Base-by-base conservation (phyloP, 805 yeast species). In the Metschnikowia bowlesiae region DNA sequence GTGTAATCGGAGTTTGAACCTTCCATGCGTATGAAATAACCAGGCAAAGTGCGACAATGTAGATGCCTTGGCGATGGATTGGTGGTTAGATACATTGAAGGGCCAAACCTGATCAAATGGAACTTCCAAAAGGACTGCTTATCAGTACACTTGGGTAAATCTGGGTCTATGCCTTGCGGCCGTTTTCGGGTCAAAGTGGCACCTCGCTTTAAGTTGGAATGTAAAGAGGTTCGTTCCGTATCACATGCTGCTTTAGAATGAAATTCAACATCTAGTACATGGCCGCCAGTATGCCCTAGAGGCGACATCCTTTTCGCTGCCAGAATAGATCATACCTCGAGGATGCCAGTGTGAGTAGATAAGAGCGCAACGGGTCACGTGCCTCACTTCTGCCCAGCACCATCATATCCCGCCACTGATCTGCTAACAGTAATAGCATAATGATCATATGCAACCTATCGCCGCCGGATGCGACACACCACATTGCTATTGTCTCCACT, bases 41-140 rank as follows among this genome's bases (percentile, higher is more conserved):
- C 82, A 0, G 89, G 89, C 0, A 82, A 87, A 55, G 74, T 72
- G 32, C 86, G 68, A 48, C 85, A 78, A 54, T 75, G 78, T 35
- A 79, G 63, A 61, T 85, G 89, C 53, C 78, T 75, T 16, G 71
- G 64, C 22, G 81, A 83, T 0, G 90, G 90, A 56, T 82, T 85
- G 0, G 91, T 85, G 1, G 89, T 78, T 42, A 85, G 60, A 60
- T 83, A 84, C 43, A 82, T 66, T 55, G 79, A 83, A 37, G 71
- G 74, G 9, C 83, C 82, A 46, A 81, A 67, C 48, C 72, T 75
- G 26, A 81, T 61, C 5, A 84, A 68, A 60, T 85, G 90, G 58
- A 84, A 85, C 60, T 83, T 84, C 83, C 85, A 83, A 55, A 73
- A 78, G 14, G 73, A 74, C 22, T 50, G 53, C 10, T 28, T 14